Conservation (phyloP, 2,329 filamentous ascomycete genomes). For the Calonectria ilicicola region DNA sequence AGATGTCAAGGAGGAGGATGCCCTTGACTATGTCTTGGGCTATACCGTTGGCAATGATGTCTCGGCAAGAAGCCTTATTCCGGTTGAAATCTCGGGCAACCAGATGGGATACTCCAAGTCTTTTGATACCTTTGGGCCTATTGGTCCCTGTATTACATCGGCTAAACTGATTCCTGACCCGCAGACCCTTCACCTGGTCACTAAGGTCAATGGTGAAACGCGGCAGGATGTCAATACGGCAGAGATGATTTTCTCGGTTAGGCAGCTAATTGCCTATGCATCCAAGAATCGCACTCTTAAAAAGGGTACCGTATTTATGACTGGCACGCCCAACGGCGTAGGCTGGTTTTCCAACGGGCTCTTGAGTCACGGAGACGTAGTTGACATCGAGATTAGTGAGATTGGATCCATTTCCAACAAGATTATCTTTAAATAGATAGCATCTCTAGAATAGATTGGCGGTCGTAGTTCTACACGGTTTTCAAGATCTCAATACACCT, state of each 20-base stretch:
- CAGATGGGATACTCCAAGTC: neutral
- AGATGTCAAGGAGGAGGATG: constrained; percentile 10
- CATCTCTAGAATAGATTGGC: too few species aligned
- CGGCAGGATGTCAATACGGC: neutral
- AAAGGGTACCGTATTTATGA: neutral
- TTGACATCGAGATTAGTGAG: neutral
- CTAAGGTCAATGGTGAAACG: neutral
- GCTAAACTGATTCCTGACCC: neutral
- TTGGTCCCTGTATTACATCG: neutral
- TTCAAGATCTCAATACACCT: too few species aligned
- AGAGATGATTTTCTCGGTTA: neutral
- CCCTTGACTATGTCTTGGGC: constrained; percentile 6
- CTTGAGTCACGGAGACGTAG: neutral
- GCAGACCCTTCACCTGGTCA: neutral
- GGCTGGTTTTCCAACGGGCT: neutral
- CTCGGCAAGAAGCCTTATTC: neutral
- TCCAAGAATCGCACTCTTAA: neutral
- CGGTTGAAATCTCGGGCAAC: neutral
- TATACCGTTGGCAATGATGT: constrained; percentile 15
- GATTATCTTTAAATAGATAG: neutral
- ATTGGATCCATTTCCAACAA: neutral
- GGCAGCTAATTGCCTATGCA: neutral
- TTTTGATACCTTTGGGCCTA: neutral
- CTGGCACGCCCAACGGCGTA: neutral
- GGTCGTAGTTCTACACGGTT: too few species aligned